phyloP scores from a whole-genome alignment of 2,329 filamentous ascomycete species.

The Zasmidium citrigriseum region DNA sequence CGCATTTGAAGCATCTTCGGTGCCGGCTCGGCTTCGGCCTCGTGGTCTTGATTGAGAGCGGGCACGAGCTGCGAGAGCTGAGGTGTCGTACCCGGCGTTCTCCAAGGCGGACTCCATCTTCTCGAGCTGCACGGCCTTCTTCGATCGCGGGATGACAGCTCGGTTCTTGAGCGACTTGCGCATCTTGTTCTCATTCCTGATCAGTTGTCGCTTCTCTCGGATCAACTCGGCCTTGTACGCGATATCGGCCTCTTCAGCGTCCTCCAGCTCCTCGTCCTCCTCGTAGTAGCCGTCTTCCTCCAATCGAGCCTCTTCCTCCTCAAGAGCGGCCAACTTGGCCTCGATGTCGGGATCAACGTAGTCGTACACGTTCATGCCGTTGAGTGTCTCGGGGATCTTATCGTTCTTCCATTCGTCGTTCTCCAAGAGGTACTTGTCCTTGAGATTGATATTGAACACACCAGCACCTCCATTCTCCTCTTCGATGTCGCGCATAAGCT shows the following conservation, averaged over 20 bases:
- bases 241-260: conserved; percentile 84
- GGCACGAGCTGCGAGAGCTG: conserved; percentile 71
- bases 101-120: conserved; percentile 86
- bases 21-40: conserved; percentile 66
- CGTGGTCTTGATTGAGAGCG: conserved; percentile 67
- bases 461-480: conserved; percentile 91
- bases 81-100: conserved; percentile 80
- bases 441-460: conserved; percentile 92
- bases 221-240: conserved; percentile 92
- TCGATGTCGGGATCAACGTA: conserved; percentile 98
- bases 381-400: conserved; percentile 88
- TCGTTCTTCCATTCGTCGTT: conserved; percentile 95
- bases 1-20: conserved; percentile 40
- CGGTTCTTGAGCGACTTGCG: conserved; percentile 97
- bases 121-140: conserved; percentile 77
- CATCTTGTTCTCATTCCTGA: conserved; percentile 92
- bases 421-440: conserved; percentile 81
- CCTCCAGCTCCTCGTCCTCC: conserved; percentile 73
- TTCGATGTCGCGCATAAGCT: conserved; percentile 82
- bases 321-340: conserved; percentile 82
- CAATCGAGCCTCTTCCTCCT: conserved; percentile 92
- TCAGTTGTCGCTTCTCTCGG: conserved; percentile 87
- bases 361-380: conserved; percentile 97
- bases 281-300: conserved; percentile 94
- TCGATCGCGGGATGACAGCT: conserved; percentile 83